These are phyloP conservation scores for Coccomyxa sp. DNA, from an alignment of 139 green algal species.

Conservation along the genomic window DNA sequence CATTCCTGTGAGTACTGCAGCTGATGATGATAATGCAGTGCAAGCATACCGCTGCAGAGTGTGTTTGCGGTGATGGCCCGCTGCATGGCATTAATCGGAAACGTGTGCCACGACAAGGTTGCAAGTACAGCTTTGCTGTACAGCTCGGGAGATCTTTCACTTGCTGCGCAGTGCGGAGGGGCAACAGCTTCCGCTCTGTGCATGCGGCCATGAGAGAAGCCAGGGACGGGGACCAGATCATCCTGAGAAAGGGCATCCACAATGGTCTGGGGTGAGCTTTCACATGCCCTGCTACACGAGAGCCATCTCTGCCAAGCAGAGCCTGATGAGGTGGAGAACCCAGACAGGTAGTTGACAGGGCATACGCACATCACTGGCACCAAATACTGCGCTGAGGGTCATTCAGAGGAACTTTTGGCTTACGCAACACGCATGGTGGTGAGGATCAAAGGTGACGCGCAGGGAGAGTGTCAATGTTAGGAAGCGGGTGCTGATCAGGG, in stretches of 20 bases:
- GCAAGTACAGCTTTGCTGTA: neutral
- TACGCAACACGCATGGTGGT: neutral
- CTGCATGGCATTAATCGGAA: neutral
- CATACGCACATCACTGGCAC: no score
- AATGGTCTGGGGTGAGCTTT: slow-evolving; percentile 48
- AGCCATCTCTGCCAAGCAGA: neutral
- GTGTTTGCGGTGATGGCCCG: neutral
- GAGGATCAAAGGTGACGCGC: neutral
- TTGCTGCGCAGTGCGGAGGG: neutral
- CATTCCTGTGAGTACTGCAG: neutral
- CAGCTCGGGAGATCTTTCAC: neutral
- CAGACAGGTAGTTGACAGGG: no score
- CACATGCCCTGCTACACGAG: neutral
- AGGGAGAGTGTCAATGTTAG: slow-evolving; percentile 35
- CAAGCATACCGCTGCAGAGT: neutral
- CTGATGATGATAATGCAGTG: neutral
- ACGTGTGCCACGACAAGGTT: neutral
- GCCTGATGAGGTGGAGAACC: neutral
- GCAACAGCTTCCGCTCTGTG: slow-evolving; percentile 51
- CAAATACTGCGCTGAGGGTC: no score
- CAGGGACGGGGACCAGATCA: slow-evolving; percentile 58
- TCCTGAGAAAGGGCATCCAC: slow-evolving; percentile 54
- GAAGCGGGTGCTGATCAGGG: slow-evolving; percentile 63
- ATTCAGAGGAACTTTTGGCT: neutral
- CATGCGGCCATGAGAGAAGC: slow-evolving; percentile 50